Conservation (phyloP, 805 yeast species). For the Cyberlindnera xishuangbannaensis region DNA sequence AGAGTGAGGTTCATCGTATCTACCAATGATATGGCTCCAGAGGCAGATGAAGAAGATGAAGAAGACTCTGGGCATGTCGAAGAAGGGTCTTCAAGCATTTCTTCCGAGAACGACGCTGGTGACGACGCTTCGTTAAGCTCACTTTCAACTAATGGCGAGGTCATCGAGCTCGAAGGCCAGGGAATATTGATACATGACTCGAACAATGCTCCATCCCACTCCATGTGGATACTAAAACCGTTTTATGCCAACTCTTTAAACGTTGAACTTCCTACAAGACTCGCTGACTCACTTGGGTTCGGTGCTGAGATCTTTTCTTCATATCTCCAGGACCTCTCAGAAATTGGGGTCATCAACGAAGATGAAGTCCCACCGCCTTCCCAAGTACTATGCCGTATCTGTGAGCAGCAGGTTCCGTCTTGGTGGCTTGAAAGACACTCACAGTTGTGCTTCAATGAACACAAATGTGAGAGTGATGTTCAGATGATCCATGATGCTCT, state of each 20-base stretch:
- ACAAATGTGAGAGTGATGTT: constrained; percentile 71
- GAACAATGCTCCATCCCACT: constrained; percentile 60
- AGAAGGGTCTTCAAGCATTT: constrained; percentile 1
- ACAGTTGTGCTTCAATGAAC: constrained; percentile 81
- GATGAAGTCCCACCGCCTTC: constrained; percentile 71
- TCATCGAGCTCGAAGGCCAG: constrained; percentile 83
- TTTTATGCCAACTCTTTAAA: constrained; percentile 58
- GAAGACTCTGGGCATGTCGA: constrained; percentile 11
- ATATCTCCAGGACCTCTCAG: constrained; percentile 61
- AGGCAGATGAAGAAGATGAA: constrained; percentile 17
- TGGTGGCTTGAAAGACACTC: constrained; percentile 97
- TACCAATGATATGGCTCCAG: constrained; percentile 27
- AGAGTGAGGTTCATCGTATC: constrained; percentile 65
- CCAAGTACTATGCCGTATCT: constrained; percentile 79
- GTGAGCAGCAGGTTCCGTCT: constrained; percentile 85
- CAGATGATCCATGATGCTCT: constrained; percentile 70
- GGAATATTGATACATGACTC: constrained; percentile 76
- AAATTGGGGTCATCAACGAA: constrained; percentile 58
- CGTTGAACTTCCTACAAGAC: constrained; percentile 60
- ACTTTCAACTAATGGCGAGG: constrained; percentile 52
- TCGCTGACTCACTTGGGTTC: constrained; percentile 78
- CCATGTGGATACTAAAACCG: constrained; percentile 92
- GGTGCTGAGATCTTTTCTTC: constrained; percentile 81
- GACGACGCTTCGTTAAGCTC: constrained; percentile 30
- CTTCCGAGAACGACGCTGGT: constrained; percentile 11